Percentiles rank a stretch among this genome's conserved stretches.
These are phyloP conservation scores for Arctium minus DNA, from an alignment of 129 eudicot species.

Conservation along the genomic window DNA sequence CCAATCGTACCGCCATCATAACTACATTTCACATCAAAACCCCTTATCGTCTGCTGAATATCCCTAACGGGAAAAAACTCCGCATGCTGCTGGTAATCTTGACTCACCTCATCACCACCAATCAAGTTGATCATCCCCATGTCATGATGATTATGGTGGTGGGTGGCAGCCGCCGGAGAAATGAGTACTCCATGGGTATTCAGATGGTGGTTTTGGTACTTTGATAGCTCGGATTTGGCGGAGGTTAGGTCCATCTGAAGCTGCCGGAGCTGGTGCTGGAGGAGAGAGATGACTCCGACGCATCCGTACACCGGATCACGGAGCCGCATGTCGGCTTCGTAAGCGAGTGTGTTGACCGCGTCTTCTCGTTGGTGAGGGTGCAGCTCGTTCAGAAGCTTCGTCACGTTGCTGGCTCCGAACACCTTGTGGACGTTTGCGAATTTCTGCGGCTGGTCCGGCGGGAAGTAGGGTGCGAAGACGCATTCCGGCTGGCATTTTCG, in stretches of 20 bases:
- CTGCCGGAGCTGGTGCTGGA: conserved; percentile 2
- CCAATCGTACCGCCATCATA: not conserved
- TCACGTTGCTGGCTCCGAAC: conserved; percentile 5
- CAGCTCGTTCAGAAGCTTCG: conserved; percentile 9
- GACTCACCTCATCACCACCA: not conserved
- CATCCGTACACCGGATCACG: not conserved
- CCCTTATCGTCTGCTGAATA: not conserved
- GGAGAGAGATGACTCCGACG: not conserved
- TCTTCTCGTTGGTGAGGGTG: conserved; percentile 9
- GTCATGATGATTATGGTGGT: not conserved
- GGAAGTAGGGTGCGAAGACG: not conserved
- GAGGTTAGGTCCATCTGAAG: conserved; percentile 9
- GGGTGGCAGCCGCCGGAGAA: not conserved
- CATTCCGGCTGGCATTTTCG: conserved; percentile 10
- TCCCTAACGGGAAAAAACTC: not conserved
- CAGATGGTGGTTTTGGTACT: not conserved
- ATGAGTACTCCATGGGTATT: not conserved
- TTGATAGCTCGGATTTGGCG: conserved; percentile 13
- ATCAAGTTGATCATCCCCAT: not conserved
- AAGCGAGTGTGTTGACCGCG: not conserved
- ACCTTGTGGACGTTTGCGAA: not conserved
- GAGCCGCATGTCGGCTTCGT: not conserved
- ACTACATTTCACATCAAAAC: not conserved
- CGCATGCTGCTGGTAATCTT: not conserved
- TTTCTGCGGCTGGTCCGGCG: not conserved